Evolutionary conservation across 179 eudicot genomes (phyloP).

Genomic region (Monotropa hypopitys): DNA sequence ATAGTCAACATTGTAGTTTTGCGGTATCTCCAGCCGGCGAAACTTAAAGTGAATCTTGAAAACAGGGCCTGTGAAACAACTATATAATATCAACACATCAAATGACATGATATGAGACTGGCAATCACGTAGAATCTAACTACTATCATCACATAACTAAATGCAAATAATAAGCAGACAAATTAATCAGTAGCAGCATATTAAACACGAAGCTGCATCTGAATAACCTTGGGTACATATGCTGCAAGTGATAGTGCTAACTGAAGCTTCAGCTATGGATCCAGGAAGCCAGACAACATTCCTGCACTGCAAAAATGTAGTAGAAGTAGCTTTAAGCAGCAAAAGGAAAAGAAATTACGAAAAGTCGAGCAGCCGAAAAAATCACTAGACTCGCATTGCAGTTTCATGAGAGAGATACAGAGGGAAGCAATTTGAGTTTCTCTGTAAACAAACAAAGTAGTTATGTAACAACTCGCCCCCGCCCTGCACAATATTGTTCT

Average conservation of each 20-base stretch:
- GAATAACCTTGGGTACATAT: conserved; percentile 63
- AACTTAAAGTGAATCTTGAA: conserved; percentile 80
- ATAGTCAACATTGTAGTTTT: conserved; percentile 56
- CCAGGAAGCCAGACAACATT: conserved; percentile 98
- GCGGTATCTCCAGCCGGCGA: conserved; percentile 78
- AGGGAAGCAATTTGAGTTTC: neutral
- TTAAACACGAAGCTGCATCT: neutral
- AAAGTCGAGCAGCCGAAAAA: neutral
- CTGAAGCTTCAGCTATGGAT: conserved; percentile 62
- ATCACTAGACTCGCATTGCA: neutral
- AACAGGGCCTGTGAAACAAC: conserved; percentile 53
- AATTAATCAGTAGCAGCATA: neutral
- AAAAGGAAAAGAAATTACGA: neutral
- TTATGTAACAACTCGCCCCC: too few species aligned
- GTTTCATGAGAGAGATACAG: neutral
- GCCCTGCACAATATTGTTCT: too few species aligned
- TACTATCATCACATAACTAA: neutral
- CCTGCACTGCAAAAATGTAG: conserved; percentile 48
- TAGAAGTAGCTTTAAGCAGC: neutral
- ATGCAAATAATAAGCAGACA: neutral
- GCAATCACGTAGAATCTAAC: conserved; percentile 6
- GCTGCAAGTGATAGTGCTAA: conserved; percentile 60
- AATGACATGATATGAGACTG: neutral
- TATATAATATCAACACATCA: neutral
- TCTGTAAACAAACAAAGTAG: neutral